These are phyloP conservation scores for Plasmodium inui DNA, from an alignment of 169 alveolate species.

Conservation along the genomic window DNA sequence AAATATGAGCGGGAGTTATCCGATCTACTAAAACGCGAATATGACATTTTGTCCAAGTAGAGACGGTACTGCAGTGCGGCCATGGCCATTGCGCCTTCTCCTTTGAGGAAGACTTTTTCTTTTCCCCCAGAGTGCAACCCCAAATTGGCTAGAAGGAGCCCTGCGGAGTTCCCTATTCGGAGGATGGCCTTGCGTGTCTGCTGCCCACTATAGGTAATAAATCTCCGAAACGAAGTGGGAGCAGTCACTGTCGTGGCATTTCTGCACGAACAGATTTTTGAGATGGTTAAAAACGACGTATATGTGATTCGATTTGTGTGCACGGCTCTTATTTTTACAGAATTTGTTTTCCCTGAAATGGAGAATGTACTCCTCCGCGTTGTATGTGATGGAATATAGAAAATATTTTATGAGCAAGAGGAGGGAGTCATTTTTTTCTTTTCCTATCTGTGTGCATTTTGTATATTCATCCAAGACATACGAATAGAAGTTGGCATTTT, in stretches of 20 bases:
- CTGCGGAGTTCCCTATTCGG: background rate
- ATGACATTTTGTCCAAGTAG: conserved; percentile 49
- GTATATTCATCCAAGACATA: conserved; percentile 53
- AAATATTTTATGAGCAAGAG: conserved; percentile 42
- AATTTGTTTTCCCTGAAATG: conserved; percentile 69
- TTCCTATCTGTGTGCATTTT: background rate
- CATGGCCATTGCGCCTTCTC: background rate
- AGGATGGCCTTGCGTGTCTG: background rate
- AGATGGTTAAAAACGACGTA: conserved; percentile 54
- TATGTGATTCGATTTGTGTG: conserved; percentile 75
- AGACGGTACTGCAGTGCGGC: background rate
- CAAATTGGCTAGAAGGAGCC: background rate
- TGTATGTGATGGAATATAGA: conserved; percentile 28
- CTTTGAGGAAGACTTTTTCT: background rate
- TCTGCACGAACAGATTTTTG: conserved; percentile 59
- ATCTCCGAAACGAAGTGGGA: conserved; percentile 49
- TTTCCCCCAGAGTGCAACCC: background rate
- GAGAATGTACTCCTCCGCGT: conserved; percentile 47
- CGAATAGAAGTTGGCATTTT: conserved; percentile 20
- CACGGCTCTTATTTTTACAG: conserved; percentile 55
- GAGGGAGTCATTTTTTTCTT: background rate
- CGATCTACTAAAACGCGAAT: conserved; percentile 5
- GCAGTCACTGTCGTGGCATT: conserved; percentile 69
- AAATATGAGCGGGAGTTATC: conserved; percentile 61
- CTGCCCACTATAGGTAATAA: conserved; percentile 7